Base-by-base conservation (phyloP, 2,329 filamentous ascomycete species). In the Thelonectria discophora region DNA sequence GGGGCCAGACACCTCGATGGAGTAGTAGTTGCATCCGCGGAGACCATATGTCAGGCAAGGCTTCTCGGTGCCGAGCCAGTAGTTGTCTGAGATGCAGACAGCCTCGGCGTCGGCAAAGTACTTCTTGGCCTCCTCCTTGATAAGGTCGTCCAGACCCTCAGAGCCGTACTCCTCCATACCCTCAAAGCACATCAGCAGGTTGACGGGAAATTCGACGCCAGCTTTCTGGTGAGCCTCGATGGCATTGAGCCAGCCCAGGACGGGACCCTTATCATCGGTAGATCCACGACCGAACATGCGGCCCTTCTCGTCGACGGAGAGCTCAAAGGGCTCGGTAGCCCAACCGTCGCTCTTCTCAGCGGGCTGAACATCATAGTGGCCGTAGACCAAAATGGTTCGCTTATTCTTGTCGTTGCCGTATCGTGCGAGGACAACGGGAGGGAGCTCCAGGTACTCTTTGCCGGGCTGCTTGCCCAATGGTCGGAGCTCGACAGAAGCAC, bases 101-200 rank as follows among this genome's bases (percentile, higher is more conserved):
- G 94, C 95, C 69, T 99, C 95, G 37, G 93, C 89, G 72, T 97
- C 94, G 74, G 93, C 93, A 82, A 99, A 99, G 84, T 90, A 98
- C 72, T 92, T 91, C 81, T 96, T 93, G 68, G 91, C 93, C 81
- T 99, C 95, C 48, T 87, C 89, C 69, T 91, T 85, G 79, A 99
- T 97, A 69, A 98, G 91, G 71, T 97, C 94, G 74, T 99, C 95
- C 57, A 99, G 85, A 39, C 95, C 95, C 77, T 98, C 94, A 0
- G 94, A 97, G 52, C 95, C 95, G 77, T 97, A 97, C 82, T 99
- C 95, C 81, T 99, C 95, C 95, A 99, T 99, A 50, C 95, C 95
- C 84, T 99, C 95, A 72, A 99, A 98, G 84, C 95, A 99, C 92
- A 97, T 98, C 67, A 99, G 87, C 68, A 99, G 85, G 82, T 99